Evolutionary conservation across 768 basidiomycete species (phyloP).

Genomic region (Termitomyces sp.): DNA sequence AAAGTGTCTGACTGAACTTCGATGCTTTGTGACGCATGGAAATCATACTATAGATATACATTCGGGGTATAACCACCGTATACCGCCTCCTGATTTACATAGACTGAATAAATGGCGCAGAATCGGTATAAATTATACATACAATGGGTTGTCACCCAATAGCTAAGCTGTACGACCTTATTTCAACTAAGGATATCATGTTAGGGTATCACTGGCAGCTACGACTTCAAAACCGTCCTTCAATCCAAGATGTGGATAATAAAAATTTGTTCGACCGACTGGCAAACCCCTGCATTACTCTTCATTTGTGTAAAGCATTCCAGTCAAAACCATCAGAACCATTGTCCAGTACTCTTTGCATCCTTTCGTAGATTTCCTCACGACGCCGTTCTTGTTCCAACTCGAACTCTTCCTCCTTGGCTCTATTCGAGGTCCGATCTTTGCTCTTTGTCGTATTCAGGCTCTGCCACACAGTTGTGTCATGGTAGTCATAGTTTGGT

Average conservation of each 20-base stretch:
- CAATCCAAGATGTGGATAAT: neutral
- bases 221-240: too few relatives aligned
- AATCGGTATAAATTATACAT: too few relatives aligned
- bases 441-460: neutral
- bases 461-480: neutral
- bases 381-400: neutral
- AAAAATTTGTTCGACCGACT: neutral
- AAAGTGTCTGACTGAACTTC: too few relatives aligned
- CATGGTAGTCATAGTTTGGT: neutral
- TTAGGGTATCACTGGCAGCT: neutral
- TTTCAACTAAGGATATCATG: too few relatives aligned
- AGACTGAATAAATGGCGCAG: neutral
- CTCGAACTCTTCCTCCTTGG: neutral
- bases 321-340: neutral
- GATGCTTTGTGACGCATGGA: too few relatives aligned
- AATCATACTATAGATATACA: too few relatives aligned
- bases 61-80: too few relatives aligned
- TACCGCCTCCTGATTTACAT: too few relatives aligned
- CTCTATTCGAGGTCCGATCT: neutral
- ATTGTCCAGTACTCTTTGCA: neutral
- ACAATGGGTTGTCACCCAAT: too few relatives aligned
- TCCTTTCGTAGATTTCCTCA: neutral
- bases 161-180: too few relatives aligned
- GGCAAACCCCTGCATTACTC: neutral
- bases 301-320: neutral